Evolutionary conservation across 345 rosid species (phyloP), one percentile per base, ranked within the genome.

Genomic region (Eucalyptus sideroxylon): DNA sequence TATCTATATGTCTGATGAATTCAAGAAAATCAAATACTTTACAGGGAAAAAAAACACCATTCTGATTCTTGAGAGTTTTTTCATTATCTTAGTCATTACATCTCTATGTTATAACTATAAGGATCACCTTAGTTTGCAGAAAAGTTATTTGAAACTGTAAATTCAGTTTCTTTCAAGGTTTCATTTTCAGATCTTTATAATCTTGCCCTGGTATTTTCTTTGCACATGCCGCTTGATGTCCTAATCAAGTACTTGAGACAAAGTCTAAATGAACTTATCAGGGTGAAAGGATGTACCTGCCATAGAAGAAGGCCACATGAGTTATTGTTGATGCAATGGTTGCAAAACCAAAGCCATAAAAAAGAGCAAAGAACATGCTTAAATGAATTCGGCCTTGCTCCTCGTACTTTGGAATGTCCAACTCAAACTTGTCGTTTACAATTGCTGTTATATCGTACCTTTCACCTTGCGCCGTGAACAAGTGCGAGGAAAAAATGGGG

Each of bases 321-420:
- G 97, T 95, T 65, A 96, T 89, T 6, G 98, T 97, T 17, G 99
- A 89, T 8, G 99, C 99, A 92, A 97, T 95, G 62, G 98, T 94
- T 19, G 99, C 99, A 49, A 97, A 97, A 55, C 99, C 96, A 86
- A 97, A 96, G 10, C 99, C 99, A 55, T 97, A 97, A 23, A 88
- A 87, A 45, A 97, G 92, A 50, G 99, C 94, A n/a, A 97, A 96
- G 91, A 97, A 94, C 96, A 90, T 93, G 94, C 99, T 97, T 86
- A 96, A 89, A 86, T 97, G 92, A n/a, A 97, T 95, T 56, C 96
- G 92, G 88, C 99, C 99, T 93, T 96, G 95, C 93, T 95, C 89
- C 53, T 90, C 91, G 37, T 97, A 96, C 93, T 94, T 93, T 0
- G 87, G 91, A 21, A 93, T 50, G 89, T 97, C 97, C 15, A 97